Evolutionary conservation across 2,329 filamentous ascomycete genomes (phyloP).

Genomic region (Colletotrichum camelliae): DNA sequence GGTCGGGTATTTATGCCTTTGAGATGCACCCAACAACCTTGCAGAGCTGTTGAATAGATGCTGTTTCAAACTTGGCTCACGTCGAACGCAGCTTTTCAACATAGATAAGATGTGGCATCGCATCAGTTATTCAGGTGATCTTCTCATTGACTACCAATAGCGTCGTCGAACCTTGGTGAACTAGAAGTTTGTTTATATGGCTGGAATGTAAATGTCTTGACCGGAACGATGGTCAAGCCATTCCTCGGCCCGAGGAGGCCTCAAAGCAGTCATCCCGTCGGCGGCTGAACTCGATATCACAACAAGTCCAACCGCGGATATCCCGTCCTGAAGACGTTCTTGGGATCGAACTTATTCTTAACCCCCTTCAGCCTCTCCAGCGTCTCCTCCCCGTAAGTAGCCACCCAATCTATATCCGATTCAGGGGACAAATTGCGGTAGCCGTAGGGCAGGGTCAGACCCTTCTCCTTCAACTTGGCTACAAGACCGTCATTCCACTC

Average conservation of each 20-base stretch:
- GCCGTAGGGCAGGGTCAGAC: constrained; percentile 33
- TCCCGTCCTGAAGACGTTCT: constrained; percentile 16
- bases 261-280: not conserved
- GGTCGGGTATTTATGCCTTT: not conserved
- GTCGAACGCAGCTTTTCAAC: not conserved
- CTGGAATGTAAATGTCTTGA: not conserved
- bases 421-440: constrained; percentile 12
- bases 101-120: not conserved
- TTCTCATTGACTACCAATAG: not conserved
- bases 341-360: constrained; percentile 19
- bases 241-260: not conserved
- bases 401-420: constrained; percentile 27
- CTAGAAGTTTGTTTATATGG: not conserved
- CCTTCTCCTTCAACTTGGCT: constrained; percentile 33
- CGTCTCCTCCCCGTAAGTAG: constrained; percentile 33
- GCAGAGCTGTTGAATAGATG: not conserved
- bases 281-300: not conserved
- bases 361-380: constrained; percentile 19
- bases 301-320: not conserved
- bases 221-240: not conserved
- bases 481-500: constrained; percentile 25
- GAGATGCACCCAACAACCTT: not conserved
- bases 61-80: not conserved
- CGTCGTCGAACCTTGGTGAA: not conserved
- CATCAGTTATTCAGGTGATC: not conserved